Evolutionary conservation across 345 rosid species (phyloP).

Genomic region (Boechera divaricarpa): DNA sequence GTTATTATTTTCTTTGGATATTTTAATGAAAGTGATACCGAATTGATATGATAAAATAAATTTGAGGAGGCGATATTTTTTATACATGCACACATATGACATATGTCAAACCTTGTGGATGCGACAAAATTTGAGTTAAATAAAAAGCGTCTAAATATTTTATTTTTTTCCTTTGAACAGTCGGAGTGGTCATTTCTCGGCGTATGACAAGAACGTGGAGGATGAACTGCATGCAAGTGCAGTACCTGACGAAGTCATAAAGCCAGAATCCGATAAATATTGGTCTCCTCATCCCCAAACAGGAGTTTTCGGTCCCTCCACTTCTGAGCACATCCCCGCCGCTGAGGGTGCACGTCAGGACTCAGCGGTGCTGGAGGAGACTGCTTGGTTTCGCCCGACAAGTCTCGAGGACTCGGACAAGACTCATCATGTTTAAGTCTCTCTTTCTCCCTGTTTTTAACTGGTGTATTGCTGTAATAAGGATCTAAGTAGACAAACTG

Average conservation of each 20-base stretch:
- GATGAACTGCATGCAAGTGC: constrained; percentile 56
- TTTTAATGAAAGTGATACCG: background rate
- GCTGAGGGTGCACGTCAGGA: constrained; percentile 37
- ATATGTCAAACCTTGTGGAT: too few relatives aligned
- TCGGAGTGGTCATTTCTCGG: constrained; percentile 62
- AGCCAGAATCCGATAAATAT: constrained; percentile 70
- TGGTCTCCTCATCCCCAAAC: constrained; percentile 98
- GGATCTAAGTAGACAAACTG: background rate
- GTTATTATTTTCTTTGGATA: background rate
- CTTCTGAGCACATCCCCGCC: constrained; percentile 40
- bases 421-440: constrained; percentile 58
- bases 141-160: background rate
- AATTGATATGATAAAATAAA: background rate
- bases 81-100: too few relatives aligned
- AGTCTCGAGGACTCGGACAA: constrained; percentile 90
- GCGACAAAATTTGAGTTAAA: too few relatives aligned
- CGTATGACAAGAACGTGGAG: constrained; percentile 84
- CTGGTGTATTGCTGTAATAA: constrained; percentile 31
- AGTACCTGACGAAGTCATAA: constrained; percentile 77
- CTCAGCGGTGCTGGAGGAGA: constrained; percentile 67
- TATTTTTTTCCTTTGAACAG: constrained; percentile 31
- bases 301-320: constrained; percentile 85
- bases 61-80: too few relatives aligned
- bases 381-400: constrained; percentile 95
- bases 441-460: background rate